These are phyloP conservation scores for Scenedesmus sp. DNA, from an alignment of 163 green algal genomes.

Conservation along the genomic window DNA sequence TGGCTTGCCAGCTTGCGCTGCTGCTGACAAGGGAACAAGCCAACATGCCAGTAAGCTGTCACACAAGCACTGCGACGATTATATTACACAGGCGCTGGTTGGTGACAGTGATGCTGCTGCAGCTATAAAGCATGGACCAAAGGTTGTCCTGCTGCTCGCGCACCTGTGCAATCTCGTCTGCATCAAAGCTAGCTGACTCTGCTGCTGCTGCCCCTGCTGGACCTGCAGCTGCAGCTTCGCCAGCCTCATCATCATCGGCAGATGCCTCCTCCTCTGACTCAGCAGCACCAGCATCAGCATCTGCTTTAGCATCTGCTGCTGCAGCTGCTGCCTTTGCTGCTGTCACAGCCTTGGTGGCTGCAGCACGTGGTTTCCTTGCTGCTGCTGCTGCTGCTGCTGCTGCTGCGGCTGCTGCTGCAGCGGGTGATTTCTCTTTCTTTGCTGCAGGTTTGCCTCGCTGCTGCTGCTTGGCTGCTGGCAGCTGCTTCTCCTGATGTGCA, in stretches of 20 bases:
- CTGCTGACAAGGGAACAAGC: no score
- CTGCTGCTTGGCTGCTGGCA: neutral
- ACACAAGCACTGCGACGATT: no score
- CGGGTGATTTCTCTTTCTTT: neutral
- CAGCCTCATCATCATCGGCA: neutral
- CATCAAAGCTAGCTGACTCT: neutral
- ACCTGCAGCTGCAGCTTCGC: neutral
- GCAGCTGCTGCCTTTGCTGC: constrained; percentile 20
- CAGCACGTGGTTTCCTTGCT: neutral
- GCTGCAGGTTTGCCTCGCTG: neutral
- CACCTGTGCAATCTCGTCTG: constrained; percentile 6
- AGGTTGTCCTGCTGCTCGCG: neutral
- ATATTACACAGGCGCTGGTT: no score
- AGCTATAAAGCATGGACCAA: no score
- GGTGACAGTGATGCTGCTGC: no score
- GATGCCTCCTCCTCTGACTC: neutral
- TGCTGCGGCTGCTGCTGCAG: neutral
- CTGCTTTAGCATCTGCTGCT: neutral
- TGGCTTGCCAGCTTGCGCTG: no score
- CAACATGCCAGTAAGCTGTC: no score
- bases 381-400: constrained; percentile 7
- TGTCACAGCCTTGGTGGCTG: neutral
- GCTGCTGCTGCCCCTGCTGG: constrained; percentile 4
- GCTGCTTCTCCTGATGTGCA: constrained; percentile 1
- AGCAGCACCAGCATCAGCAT: neutral